phyloP scores from a whole-genome alignment of 2,329 filamentous ascomycete species.

The Hymenoscyphus scutula region DNA sequence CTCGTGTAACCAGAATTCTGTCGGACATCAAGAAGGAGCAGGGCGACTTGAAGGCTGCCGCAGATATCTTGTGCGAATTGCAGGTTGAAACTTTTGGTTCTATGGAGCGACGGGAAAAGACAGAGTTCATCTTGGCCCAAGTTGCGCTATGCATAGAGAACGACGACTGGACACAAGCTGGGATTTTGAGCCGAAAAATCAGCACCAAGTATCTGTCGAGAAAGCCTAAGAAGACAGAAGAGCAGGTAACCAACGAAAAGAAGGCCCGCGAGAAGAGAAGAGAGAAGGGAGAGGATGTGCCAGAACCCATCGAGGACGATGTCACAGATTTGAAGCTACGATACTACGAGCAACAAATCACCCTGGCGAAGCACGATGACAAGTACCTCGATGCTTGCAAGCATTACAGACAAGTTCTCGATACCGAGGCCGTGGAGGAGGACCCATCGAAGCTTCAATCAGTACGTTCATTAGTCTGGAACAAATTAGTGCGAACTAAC shows the following conservation, averaged over 20 bases:
- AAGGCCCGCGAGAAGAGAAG: constrained; percentile 86
- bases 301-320: constrained; percentile 77
- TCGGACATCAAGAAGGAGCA: constrained; percentile 97
- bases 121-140: constrained; percentile 95
- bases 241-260: constrained; percentile 86
- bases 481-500: constrained; percentile 17
- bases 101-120: constrained; percentile 97
- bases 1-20: constrained; percentile 88
- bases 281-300: constrained; percentile 74
- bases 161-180: constrained; percentile 93
- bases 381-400: constrained; percentile 98
- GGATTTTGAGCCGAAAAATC: constrained; percentile 93
- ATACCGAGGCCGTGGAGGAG: constrained; percentile 92
- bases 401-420: constrained; percentile 93
- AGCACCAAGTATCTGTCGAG: constrained; percentile 88
- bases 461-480: constrained; percentile 50
- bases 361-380: constrained; percentile 90
- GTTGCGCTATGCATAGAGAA: constrained; percentile 93
- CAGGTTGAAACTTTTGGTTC: constrained; percentile 99
- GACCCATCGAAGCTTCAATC: constrained; percentile 82
- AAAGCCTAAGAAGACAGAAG: constrained; percentile 85
- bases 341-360: constrained; percentile 97
- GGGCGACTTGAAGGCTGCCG: constrained; percentile 84
- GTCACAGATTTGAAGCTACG: constrained; percentile 93
- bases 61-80: constrained; percentile 92